These are phyloP conservation scores for Trametes versicolor DNA, from an alignment of 1,284 basidiomycete genomes.

Conservation along the genomic window DNA sequence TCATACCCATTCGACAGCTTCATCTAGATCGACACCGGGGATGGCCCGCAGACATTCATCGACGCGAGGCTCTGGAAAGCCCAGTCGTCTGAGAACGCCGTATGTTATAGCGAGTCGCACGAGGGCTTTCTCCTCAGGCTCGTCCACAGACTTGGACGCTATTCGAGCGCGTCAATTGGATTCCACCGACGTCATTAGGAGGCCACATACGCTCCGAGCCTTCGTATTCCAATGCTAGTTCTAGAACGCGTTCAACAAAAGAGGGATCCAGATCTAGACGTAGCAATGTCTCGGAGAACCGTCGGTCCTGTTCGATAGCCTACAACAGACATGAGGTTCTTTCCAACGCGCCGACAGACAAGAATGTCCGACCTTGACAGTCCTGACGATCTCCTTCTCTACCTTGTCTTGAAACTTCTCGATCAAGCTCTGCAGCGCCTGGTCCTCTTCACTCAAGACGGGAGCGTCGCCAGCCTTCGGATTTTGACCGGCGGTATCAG, in stretches of 20 bases:
- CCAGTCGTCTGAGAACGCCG: conserved; percentile 86
- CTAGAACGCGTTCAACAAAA: conserved; percentile 70
- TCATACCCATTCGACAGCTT: conserved; percentile 92
- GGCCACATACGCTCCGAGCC: conserved; percentile 48
- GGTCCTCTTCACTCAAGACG: conserved; percentile 45
- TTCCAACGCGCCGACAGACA: not conserved
- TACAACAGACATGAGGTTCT: conserved; percentile 44
- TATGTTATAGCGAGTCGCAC: conserved; percentile 82
- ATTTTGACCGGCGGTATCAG: not conserved
- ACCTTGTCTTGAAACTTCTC: conserved; percentile 90
- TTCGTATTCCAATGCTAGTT: conserved; percentile 54
- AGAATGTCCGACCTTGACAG: conserved; percentile 58
- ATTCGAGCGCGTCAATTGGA: conserved; percentile 11
- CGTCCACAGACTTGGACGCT: conserved; percentile 55
- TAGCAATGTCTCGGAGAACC: conserved; percentile 75
- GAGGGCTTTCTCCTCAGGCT: conserved; percentile 78
- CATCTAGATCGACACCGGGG: conserved; percentile 82
- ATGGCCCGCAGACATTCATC: conserved; percentile 74
- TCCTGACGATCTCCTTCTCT: conserved; percentile 87
- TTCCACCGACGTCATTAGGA: not conserved
- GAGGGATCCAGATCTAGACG: conserved; percentile 70
- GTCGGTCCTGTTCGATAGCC: conserved; percentile 87
- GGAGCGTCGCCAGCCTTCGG: conserved; percentile 5
- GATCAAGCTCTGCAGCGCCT: conserved; percentile 70
- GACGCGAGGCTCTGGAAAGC: conserved; percentile 79